phyloP scores from a whole-genome alignment of 1,284 basidiomycete genomes.

The Microbotryum lychnidis-dioicae region DNA sequence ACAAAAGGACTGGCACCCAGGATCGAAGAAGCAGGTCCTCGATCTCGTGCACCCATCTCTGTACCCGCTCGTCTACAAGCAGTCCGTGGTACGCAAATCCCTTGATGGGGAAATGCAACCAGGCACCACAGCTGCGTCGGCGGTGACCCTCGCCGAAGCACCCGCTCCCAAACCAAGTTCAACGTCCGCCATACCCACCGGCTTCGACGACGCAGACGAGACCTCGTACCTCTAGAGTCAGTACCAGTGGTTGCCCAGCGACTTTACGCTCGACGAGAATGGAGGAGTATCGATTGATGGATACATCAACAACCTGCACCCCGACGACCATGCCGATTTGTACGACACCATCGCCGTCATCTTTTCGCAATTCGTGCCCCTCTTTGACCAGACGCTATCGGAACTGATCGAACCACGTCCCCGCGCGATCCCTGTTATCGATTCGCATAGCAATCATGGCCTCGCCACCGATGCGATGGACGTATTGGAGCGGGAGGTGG shows the following conservation, averaged over 20 bases:
- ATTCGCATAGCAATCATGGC: no score
- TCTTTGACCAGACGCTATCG: slow-evolving; percentile 51
- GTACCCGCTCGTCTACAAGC: slow-evolving; percentile 46
- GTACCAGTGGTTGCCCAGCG: slow-evolving; percentile 45
- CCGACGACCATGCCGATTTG: slow-evolving; percentile 36
- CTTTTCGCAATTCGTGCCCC: slow-evolving; percentile 44
- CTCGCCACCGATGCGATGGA: no score
- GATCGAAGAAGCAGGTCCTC: slow-evolving; percentile 44
- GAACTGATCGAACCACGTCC: slow-evolving; percentile 39
- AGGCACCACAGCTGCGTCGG: slow-evolving; percentile 3
- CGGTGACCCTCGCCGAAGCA: background rate
- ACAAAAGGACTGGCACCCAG: slow-evolving; percentile 48
- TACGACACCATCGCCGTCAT: slow-evolving; percentile 42
- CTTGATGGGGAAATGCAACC: background rate
- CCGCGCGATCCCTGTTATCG: background rate
- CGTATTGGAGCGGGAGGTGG: no score
- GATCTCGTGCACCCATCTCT: slow-evolving; percentile 48
- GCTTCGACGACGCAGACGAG: background rate
- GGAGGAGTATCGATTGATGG: slow-evolving; percentile 32
- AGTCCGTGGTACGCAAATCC: no score
- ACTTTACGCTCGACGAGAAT: slow-evolving; percentile 43
- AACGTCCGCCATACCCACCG: background rate
- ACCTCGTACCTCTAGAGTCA: background rate
- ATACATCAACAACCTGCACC: slow-evolving; percentile 55
- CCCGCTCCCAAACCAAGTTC: background rate